A percentile compares a stretch with the other conserved stretches of the same genome.
Conservation (phyloP, 2,329 filamentous ascomycete species). For the Alternaria hordeiaustralica region DNA sequence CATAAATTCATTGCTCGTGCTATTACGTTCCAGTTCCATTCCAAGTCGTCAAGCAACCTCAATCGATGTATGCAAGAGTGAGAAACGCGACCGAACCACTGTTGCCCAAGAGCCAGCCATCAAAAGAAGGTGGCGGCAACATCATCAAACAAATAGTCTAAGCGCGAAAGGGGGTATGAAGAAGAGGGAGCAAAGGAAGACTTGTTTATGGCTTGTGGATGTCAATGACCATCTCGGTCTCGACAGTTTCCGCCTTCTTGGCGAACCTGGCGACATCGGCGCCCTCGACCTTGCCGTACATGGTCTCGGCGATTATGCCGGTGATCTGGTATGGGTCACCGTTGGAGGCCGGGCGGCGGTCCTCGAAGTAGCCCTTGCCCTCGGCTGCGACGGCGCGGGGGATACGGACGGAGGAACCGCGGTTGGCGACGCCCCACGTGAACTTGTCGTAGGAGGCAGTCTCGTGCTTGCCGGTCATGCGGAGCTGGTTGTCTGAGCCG, state of each 20-base stretch:
- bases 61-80: neutral
- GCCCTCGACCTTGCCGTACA: conserved; percentile 59
- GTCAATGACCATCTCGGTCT: conserved; percentile 45
- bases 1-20: neutral
- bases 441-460: conserved; percentile 94
- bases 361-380: conserved; percentile 93
- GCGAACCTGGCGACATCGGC: conserved; percentile 54
- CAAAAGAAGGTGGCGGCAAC: neutral
- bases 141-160: conserved; percentile 1
- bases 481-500: conserved; percentile 92
- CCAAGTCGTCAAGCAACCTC: neutral
- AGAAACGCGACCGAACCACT: neutral
- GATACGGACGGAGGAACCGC: conserved; percentile 91
- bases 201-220: conserved; percentile 33
- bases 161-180: conserved; percentile 20
- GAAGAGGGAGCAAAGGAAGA: conserved; percentile 3
- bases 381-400: conserved; percentile 83
- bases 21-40: neutral
- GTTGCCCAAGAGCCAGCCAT: neutral
- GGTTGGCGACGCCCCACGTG: conserved; percentile 93
- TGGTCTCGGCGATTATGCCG: conserved; percentile 78
- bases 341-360: conserved; percentile 73
- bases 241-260: conserved; percentile 39
- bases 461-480: conserved; percentile 93
- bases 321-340: conserved; percentile 86